Evolutionary conservation across 2,329 filamentous ascomycete genomes (phyloP).

Genomic region (Aureobasidium sp.): DNA sequence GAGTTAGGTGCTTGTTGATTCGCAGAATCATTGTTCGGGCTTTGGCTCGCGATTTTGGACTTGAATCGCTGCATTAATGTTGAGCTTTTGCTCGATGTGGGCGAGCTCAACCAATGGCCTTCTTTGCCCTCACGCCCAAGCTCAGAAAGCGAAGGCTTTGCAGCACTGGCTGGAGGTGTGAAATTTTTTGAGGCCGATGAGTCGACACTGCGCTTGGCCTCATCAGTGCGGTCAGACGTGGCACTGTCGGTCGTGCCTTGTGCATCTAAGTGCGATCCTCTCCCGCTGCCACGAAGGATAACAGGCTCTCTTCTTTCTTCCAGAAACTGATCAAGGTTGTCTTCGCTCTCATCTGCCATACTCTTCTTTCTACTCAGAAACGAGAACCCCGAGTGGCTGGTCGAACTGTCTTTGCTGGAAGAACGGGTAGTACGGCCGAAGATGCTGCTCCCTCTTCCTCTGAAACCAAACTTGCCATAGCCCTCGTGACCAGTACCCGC

Average conservation of each 20-base stretch:
- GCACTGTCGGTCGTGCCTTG: slow-evolving; percentile 20
- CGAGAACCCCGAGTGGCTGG: slow-evolving; percentile 31
- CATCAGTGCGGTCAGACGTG: background rate
- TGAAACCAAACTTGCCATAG: slow-evolving; percentile 61
- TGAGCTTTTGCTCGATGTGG: background rate
- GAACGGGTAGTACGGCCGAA: slow-evolving; percentile 45
- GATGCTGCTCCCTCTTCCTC: slow-evolving; percentile 58
- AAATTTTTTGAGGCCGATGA: background rate
- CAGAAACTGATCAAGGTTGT: slow-evolving; percentile 37
- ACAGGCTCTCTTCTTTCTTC: slow-evolving; percentile 39
- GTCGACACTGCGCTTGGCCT: background rate
- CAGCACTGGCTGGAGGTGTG: no score
- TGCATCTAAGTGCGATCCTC: slow-evolving; percentile 19
- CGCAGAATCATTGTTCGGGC: background rate
- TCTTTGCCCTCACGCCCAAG: slow-evolving; percentile 29
- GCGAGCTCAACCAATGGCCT: slow-evolving; percentile 29
- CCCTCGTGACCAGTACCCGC: slow-evolving; percentile 94
- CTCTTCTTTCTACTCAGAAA: slow-evolving; percentile 38
- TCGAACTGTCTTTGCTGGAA: slow-evolving; percentile 36
- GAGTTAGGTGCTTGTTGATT: background rate
- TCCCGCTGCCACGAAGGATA: slow-evolving; percentile 37
- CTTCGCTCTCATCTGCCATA: slow-evolving; percentile 35
- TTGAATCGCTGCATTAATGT: background rate
- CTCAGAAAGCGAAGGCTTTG: slow-evolving; percentile 18
- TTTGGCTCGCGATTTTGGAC: background rate